These are phyloP conservation scores for Aspergillus thermomutatus DNA, from an alignment of 2,329 filamentous ascomycete species.

Conservation along the genomic window DNA sequence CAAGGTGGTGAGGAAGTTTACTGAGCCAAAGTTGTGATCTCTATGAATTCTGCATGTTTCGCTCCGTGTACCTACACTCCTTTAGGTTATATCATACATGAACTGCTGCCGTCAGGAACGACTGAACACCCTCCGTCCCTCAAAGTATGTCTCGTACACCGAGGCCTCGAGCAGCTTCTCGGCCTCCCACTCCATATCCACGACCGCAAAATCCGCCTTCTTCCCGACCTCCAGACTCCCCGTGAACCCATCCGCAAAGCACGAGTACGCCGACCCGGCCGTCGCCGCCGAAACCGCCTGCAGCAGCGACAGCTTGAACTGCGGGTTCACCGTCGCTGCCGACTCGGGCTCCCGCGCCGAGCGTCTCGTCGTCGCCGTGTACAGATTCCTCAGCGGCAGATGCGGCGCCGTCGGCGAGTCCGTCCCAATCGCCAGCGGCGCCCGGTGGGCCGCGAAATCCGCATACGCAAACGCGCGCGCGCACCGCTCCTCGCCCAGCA, in stretches of 20 bases:
- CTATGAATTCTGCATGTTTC: neutral
- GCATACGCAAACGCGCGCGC: conserved; percentile 49
- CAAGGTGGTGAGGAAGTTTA: conserved; percentile 45
- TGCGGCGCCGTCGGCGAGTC: conserved; percentile 50
- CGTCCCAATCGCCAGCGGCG: conserved; percentile 44
- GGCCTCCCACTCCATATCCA: conserved; percentile 40
- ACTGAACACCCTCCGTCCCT: conserved; percentile 30
- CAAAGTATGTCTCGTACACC: conserved; percentile 44
- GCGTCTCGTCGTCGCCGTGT: conserved; percentile 48
- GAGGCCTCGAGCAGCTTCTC: conserved; percentile 38
- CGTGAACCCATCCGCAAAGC: conserved; percentile 40
- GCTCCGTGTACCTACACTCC: neutral
- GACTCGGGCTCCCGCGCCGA: conserved; percentile 39
- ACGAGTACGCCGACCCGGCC: conserved; percentile 43
- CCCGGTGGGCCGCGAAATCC: conserved; percentile 44
- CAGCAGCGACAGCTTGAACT: conserved; percentile 40
- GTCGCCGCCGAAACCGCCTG: conserved; percentile 46
- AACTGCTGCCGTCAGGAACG: neutral
- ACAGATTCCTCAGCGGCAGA: conserved; percentile 44
- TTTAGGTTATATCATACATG: neutral
- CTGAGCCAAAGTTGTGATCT: neutral
- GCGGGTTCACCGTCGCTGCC: conserved; percentile 37
- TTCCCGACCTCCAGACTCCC: conserved; percentile 40
- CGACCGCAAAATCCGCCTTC: conserved; percentile 43
- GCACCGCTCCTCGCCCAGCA: conserved; percentile 43